Evolutionary conservation across 208 protist genomes (phyloP).

Genomic region (Trichomonas gallinae): DNA sequence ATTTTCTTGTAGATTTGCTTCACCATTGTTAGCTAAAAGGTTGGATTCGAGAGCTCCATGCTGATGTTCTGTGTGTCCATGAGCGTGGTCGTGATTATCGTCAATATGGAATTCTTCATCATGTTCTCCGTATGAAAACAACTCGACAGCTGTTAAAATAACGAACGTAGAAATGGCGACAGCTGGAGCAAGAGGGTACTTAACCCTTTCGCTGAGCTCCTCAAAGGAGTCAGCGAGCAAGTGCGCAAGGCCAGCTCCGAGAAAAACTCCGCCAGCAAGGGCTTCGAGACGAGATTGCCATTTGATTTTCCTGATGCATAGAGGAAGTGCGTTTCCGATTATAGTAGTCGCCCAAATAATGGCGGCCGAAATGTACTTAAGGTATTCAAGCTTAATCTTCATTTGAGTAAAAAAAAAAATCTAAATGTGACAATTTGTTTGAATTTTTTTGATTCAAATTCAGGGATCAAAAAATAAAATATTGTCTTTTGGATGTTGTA

Average conservation of each 20-base stretch:
- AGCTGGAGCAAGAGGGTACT: neutral
- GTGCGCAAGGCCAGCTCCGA: neutral
- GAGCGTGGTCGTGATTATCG: neutral
- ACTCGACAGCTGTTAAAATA: neutral
- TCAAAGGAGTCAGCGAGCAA: neutral
- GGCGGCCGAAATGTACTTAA: neutral
- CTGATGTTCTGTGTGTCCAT: no score
- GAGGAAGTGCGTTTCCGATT: neutral
- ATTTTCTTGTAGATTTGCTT: neutral
- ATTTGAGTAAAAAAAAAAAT: no score
- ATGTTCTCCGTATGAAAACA: neutral
- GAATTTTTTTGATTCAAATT: no score
- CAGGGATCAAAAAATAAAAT: no score
- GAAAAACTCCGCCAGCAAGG: neutral
- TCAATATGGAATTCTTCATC: neutral
- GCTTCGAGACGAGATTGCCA: neutral
- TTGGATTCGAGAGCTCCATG: no score
- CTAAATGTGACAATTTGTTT: no score
- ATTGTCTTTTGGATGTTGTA: no score
- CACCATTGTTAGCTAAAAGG: no score
- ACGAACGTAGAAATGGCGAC: neutral
- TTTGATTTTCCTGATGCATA: neutral
- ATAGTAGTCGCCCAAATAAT: neutral
- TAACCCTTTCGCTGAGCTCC: neutral
- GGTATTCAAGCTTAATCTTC: neutral